Base-by-base conservation (phyloP, 306 rosid species). In the Crotalaria pallida region DNA sequence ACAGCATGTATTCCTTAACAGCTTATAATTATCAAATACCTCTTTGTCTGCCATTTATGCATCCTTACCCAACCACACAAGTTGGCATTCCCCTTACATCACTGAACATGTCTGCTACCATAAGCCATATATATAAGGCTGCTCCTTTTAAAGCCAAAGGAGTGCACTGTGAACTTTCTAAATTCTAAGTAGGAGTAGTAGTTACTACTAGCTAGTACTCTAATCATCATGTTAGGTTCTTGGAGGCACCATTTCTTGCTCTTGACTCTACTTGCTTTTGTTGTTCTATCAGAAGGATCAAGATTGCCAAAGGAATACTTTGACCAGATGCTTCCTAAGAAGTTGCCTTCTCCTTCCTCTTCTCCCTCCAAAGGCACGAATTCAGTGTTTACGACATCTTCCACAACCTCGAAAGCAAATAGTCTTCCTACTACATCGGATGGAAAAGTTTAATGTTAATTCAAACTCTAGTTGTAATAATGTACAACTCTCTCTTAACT, bases 241-340 rank as follows among this genome's bases (percentile, higher is more conserved):
- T 85, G 84, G 80, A 85, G 83, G 78, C 60, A 69, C 41, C 83
- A 65, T 62, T 82, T 84, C 71, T 65, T 92, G 79, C 43, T 89
- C 78, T 72, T 92, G 29, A 57, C 77, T 43, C 77, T 90, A 55
- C 57, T 86, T 49, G 63, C 81, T n/a, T 66, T 80, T 67, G 33
- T 83, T 52, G 71, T 88, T 80, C 49, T 84, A 47, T 82, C 92
- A 31, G 85, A 90, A 60, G 89, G 91, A 5, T 76, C 96, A 67
- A 90, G 98, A 60, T 40, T 86, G 19, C 96, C 96, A 0, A 83
- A 68, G 63, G 69, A 52, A 38, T 79, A 38, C 18, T 93, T 89
- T 88, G 79, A 88, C 27, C 96, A 90, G 58, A 93, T 90, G 98
- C 81, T 93, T 75, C 98, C 96, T 0, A 93, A 93, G 93, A 90